Conservation (phyloP, 306 rosid genomes). For the Cicer judaicum region DNA sequence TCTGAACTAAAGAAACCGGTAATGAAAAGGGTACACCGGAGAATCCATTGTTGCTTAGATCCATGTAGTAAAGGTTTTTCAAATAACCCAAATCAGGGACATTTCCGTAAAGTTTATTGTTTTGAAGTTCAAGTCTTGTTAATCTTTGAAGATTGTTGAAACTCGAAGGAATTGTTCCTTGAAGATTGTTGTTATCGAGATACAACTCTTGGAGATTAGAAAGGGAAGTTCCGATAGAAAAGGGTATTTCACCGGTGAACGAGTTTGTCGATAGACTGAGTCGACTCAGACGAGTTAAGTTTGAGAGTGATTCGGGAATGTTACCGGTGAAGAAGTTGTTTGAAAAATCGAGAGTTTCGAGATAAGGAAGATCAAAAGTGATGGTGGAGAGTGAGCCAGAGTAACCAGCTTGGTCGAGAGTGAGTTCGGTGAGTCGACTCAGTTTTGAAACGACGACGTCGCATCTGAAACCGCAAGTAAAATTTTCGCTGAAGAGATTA, state of each 20-base stretch:
- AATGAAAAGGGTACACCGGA: conserved; percentile 46
- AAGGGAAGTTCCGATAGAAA: conserved; percentile 56
- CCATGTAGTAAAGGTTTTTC: conserved; percentile 55
- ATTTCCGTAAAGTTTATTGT: conserved; percentile 59
- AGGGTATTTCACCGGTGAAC: conserved; percentile 65
- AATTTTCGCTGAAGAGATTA: conserved; percentile 65
- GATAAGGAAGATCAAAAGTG: conserved; percentile 67
- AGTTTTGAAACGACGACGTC: conserved; percentile 53
- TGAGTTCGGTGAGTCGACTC: conserved; percentile 74
- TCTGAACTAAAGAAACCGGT: conserved; percentile 63
- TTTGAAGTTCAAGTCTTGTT: conserved; percentile 63
- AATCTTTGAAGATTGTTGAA: conserved; percentile 49
- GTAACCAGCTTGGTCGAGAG: conserved; percentile 88
- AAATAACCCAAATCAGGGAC: conserved; percentile 59
- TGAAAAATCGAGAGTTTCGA: conserved; percentile 74
- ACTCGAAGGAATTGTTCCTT: conserved; percentile 59
- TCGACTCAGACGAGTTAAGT: conserved; percentile 61
- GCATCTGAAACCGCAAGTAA: conserved; percentile 64
- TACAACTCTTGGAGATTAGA: conserved; percentile 63
- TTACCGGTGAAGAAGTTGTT: conserved; percentile 70
- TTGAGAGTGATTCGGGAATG: conserved; percentile 59
- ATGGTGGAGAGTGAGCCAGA: conserved; percentile 52
- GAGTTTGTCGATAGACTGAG: conserved; percentile 70
- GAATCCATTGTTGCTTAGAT: conserved; percentile 60
- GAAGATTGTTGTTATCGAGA: conserved; percentile 68